phyloP scores from a whole-genome alignment of 2,329 filamentous ascomycete genomes.

The Botryotinia globosa region DNA sequence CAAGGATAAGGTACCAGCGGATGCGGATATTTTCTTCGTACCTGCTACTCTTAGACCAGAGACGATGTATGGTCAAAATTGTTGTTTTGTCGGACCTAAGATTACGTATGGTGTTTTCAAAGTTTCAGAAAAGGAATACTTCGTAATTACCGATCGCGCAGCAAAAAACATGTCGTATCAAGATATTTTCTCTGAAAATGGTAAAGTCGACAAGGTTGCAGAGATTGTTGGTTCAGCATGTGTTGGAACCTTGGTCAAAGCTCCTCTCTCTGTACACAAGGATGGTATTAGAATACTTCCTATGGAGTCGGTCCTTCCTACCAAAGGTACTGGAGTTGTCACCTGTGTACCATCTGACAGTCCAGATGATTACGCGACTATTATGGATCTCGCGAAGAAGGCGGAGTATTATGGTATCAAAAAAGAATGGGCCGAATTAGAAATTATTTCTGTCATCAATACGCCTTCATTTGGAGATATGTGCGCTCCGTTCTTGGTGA shows the following conservation, averaged over 20 bases:
- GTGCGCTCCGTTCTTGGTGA: slow-evolving; percentile 77
- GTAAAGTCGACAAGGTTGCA: slow-evolving; percentile 69
- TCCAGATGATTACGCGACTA: slow-evolving; percentile 90
- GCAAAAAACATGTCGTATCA: slow-evolving; percentile 98
- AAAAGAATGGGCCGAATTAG: slow-evolving; percentile 92
- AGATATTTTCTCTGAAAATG: slow-evolving; percentile 75
- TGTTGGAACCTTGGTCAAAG: slow-evolving; percentile 84
- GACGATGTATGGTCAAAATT: slow-evolving; percentile 98
- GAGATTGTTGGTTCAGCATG: slow-evolving; percentile 76
- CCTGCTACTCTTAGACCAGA: slow-evolving; percentile 91
- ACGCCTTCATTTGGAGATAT: slow-evolving; percentile 86
- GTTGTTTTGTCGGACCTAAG: slow-evolving; percentile 90
- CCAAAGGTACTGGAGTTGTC: slow-evolving; percentile 95
- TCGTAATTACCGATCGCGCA: slow-evolving; percentile 74
- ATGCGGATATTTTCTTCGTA: slow-evolving; percentile 81
- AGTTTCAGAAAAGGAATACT: slow-evolving; percentile 74
- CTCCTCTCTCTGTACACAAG: slow-evolving; percentile 82
- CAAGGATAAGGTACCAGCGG: slow-evolving; percentile 73
- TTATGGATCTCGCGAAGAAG: slow-evolving; percentile 88
- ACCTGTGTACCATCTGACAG: slow-evolving; percentile 95
- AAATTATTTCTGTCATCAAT: slow-evolving; percentile 84
- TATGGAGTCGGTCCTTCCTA: slow-evolving; percentile 89
- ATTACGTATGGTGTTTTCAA: slow-evolving; percentile 89
- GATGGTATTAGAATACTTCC: slow-evolving; percentile 84
- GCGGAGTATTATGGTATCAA: slow-evolving; percentile 93